Conservation (phyloP, 257 asterid genomes). For the Echium plantagineum region DNA sequence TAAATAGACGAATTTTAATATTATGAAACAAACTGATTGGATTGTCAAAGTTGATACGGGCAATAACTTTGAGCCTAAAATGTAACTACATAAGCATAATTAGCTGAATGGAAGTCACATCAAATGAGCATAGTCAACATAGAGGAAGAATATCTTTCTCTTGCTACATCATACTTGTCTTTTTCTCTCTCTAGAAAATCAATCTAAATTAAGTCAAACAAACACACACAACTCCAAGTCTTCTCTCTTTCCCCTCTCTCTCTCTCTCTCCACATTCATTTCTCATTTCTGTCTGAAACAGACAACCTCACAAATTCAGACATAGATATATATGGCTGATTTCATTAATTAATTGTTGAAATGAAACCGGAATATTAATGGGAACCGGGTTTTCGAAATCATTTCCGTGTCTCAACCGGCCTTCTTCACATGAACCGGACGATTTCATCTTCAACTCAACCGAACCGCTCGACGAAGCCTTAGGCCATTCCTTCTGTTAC, state of each 20-base stretch:
- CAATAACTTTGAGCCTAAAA: too few species aligned
- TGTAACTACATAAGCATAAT: too few species aligned
- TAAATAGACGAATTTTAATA: too few species aligned
- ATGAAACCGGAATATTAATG: constrained; percentile 12
- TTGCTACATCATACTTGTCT: too few species aligned
- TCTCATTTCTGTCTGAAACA: neutral
- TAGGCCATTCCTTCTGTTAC: constrained; percentile 20
- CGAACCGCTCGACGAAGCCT: constrained; percentile 19
- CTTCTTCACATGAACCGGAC: constrained; percentile 11
- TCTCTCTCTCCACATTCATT: constrained; percentile 1
- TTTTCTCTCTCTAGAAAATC: constrained; percentile 1
- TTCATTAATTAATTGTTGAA: neutral
- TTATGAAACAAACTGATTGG: too few species aligned
- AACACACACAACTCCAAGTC: constrained; percentile 1
- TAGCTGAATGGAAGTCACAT: too few species aligned
- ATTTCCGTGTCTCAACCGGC: constrained; percentile 19
- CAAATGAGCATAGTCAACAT: too few species aligned
- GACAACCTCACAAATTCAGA: neutral
- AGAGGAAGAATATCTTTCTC: too few species aligned
- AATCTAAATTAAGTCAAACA: neutral
- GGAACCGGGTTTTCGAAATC: constrained; percentile 15
- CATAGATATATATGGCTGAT: neutral
- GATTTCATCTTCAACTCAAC: constrained; percentile 9
- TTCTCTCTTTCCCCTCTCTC: neutral
- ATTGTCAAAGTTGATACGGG: too few species aligned